Conservation (phyloP, 805 yeast species). For the Metschnikowia drakensbergensis region DNA sequence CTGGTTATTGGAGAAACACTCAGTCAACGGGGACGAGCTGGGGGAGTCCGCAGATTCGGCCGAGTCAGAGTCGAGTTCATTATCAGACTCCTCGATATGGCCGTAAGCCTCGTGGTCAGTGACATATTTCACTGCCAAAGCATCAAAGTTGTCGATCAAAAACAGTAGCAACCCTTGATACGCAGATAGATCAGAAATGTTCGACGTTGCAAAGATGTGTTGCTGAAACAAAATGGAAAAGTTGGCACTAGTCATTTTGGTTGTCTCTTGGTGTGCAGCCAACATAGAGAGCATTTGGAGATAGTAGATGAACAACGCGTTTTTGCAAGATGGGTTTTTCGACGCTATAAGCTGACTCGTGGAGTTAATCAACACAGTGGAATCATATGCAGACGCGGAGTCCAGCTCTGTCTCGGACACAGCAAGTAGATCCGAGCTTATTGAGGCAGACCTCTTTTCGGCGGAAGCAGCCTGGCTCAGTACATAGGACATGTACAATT, state of each 20-base stretch:
- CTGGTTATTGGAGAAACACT: slow-evolving; percentile 11
- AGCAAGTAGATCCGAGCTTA: slow-evolving; percentile 9
- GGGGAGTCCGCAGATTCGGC: slow-evolving; percentile 10
- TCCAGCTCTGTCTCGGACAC: slow-evolving; percentile 7
- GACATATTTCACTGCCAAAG: slow-evolving; percentile 10
- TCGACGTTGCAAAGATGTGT: slow-evolving; percentile 22
- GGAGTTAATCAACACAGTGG: slow-evolving; percentile 9
- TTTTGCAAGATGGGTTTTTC: slow-evolving; percentile 15
- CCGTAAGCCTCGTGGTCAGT: slow-evolving; percentile 9
- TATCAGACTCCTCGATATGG: slow-evolving; percentile 9
- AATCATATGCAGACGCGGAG: slow-evolving; percentile 5
- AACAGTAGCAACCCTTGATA: slow-evolving; percentile 14
- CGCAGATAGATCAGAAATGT: slow-evolving; percentile 12
- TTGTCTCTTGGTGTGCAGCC: slow-evolving; percentile 16
- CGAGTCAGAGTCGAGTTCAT: slow-evolving; percentile 4
- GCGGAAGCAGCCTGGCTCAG: slow-evolving; percentile 9
- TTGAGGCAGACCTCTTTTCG: slow-evolving; percentile 11
- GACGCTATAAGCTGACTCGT: slow-evolving; percentile 13
- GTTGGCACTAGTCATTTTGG: slow-evolving; percentile 29
- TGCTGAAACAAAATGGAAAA: slow-evolving; percentile 33
- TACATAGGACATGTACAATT: slow-evolving; percentile 4
- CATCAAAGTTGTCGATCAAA: slow-evolving; percentile 18
- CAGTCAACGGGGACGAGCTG: slow-evolving; percentile 16
- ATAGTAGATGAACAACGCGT: slow-evolving; percentile 19
- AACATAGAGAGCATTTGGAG: slow-evolving; percentile 16